Percentiles rank a stretch among this genome's conserved stretches.
Conservation (phyloP, 306 rosid genomes). For the Nissolia schottii region DNA sequence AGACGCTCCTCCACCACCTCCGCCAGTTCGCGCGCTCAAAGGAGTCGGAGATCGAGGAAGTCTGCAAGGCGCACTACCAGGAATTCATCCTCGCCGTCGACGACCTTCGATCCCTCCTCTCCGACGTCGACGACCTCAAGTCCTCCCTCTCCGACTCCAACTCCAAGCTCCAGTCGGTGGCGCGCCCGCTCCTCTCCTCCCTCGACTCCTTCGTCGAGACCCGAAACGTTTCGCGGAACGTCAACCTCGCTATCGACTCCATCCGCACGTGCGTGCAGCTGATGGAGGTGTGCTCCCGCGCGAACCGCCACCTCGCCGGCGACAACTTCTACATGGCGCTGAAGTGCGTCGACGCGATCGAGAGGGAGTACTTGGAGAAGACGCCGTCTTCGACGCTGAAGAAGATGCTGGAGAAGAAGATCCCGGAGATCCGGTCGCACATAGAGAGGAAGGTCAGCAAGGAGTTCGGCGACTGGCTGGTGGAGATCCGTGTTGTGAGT, state of each 20-base stretch:
- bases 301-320: constrained; percentile 60
- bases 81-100: constrained; percentile 98
- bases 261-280: constrained; percentile 45
- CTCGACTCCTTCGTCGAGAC: constrained; percentile 83
- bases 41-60: constrained; percentile 97
- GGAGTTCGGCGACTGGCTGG: constrained; percentile 95
- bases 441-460: constrained; percentile 88
- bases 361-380: constrained; percentile 54
- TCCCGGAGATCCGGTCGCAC: constrained; percentile 85
- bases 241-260: constrained; percentile 72
- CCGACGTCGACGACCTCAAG: constrained; percentile 91
- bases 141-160: constrained; percentile 87
- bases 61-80: constrained; percentile 96
- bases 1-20: constrained; percentile 82
- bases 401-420: constrained; percentile 89
- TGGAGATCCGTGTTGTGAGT: constrained; percentile 90
- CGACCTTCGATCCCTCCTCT: constrained; percentile 94
- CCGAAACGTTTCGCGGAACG: constrained; percentile 68
- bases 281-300: constrained; percentile 75
- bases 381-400: constrained; percentile 77
- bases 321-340: constrained; percentile 91
- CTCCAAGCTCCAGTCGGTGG: constrained; percentile 82
- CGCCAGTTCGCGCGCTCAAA: constrained; percentile 88
- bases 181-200: constrained; percentile 73
- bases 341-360: constrained; percentile 73